A percentile compares a stretch with the other conserved stretches of the same genome.
Evolutionary conservation across 208 protist genomes (phyloP).

Genomic region (Trypanosomatidae sp.): DNA sequence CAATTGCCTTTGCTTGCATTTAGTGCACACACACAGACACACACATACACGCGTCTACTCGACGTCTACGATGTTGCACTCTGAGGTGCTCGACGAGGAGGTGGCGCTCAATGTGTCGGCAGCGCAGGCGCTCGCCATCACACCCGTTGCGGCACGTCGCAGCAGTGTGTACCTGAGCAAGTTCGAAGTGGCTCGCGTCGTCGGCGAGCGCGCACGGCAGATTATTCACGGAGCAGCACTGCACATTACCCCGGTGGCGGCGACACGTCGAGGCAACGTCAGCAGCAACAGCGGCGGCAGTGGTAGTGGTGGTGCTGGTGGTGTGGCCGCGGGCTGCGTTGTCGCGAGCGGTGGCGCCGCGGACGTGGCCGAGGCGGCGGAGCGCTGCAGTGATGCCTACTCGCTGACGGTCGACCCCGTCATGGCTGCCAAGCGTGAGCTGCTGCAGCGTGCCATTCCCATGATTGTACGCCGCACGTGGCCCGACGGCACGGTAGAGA

Average conservation of each 20-base stretch:
- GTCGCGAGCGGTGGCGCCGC: too few relatives aligned
- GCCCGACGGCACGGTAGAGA: slow-evolving; percentile 61
- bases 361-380: too few relatives aligned
- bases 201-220: slow-evolving; percentile 71
- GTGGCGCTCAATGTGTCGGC: slow-evolving; percentile 12
- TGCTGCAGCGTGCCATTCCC: slow-evolving; percentile 49
- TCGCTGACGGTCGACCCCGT: slow-evolving; percentile 66
- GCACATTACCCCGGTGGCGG: slow-evolving; percentile 7
- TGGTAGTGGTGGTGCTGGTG: too few relatives aligned
- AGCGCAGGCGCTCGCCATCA: slow-evolving; percentile 15
- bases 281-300: too few relatives aligned
- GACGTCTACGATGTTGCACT: slow-evolving; percentile 51
- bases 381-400: slow-evolving; percentile 54
- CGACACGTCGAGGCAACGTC: not conserved
- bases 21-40: too few relatives aligned
- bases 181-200: slow-evolving; percentile 68
- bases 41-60: too few relatives aligned
- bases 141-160: slow-evolving; percentile 42
- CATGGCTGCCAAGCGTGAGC: slow-evolving; percentile 78
- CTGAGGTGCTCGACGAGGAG: slow-evolving; percentile 47
- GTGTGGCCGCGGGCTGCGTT: too few relatives aligned
- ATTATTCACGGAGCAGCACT: slow-evolving; percentile 53
- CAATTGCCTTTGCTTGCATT: too few relatives aligned
- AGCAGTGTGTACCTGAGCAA: slow-evolving; percentile 72
- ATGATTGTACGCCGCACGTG: slow-evolving; percentile 80